Evolutionary conservation across 2,329 filamentous ascomycete species (phyloP).

Genomic region (Phyllosticta citrichinensis): DNA sequence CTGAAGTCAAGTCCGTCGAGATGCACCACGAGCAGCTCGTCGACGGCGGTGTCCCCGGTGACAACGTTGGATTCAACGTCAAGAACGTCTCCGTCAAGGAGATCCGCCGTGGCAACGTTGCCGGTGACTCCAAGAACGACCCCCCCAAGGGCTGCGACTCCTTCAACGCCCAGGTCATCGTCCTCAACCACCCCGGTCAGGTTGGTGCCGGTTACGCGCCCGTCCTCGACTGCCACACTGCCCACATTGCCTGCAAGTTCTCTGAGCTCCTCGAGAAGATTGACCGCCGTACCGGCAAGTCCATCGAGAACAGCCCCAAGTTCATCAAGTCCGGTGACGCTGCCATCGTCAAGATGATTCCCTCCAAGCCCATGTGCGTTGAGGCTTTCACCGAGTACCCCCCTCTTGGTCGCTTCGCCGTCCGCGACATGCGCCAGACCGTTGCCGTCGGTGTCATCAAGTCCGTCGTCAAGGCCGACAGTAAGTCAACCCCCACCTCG

Average conservation of each 20-base stretch:
- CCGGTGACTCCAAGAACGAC: conserved; percentile 99
- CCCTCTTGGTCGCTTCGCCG: conserved; percentile 98
- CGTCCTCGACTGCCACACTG: conserved; percentile 99
- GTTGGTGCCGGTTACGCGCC: conserved; percentile 98
- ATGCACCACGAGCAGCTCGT: conserved; percentile 99
- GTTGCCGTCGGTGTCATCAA: conserved; percentile 72
- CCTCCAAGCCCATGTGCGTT: conserved; percentile 99
- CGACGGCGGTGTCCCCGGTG: conserved; percentile 92
- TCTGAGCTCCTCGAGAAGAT: conserved; percentile 99
- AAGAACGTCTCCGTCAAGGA: conserved; percentile 99
- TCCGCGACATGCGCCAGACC: conserved; percentile 77
- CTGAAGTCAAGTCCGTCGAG: conserved; percentile 99
- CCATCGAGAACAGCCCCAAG: conserved; percentile 83
- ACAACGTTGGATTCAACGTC: conserved; percentile 99
- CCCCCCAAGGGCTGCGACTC: conserved; percentile 78
- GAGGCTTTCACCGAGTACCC: conserved; percentile 99
- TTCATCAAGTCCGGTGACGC: conserved; percentile 99
- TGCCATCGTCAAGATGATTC: conserved; percentile 99
- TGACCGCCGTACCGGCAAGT: conserved; percentile 99
- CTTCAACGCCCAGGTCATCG: conserved; percentile 99
- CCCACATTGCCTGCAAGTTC: conserved; percentile 99
- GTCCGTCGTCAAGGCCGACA: conserved; percentile 20
- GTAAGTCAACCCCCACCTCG: no score
- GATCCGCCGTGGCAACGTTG: conserved; percentile 99
- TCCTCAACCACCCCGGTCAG: conserved; percentile 99